Evolutionary conservation across 352 stramenopile genomes (phyloP).

Genomic region (Globisporangium spiculum): DNA sequence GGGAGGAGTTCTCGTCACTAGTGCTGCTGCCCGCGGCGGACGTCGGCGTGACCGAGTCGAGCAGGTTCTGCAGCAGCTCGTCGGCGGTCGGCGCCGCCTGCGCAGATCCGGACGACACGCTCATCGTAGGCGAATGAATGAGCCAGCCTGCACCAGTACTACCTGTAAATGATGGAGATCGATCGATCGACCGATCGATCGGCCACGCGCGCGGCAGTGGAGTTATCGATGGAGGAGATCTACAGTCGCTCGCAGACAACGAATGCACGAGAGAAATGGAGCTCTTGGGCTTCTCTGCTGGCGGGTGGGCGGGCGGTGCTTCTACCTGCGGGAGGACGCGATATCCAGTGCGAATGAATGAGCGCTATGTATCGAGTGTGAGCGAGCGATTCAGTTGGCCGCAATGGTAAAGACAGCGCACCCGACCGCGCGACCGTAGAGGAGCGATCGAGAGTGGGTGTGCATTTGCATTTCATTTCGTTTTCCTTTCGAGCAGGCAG

Average conservation of each 20-base stretch:
- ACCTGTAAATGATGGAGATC: no score
- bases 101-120: conserved; percentile 13
- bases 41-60: conserved; percentile 20
- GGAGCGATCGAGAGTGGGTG: neutral
- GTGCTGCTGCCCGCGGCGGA: neutral
- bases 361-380: neutral
- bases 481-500: neutral
- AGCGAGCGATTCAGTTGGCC: neutral
- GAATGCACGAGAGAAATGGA: neutral
- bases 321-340: conserved; percentile 1
- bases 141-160: neutral
- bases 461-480: no score
- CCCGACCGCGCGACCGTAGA: neutral
- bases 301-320: neutral
- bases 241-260: neutral
- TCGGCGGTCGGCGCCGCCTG: conserved; percentile 10
- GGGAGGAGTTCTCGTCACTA: neutral
- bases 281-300: neutral
- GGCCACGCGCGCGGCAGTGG: neutral
- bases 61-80: conserved; percentile 21
- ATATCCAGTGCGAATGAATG: neutral
- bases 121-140: conserved; percentile 10
- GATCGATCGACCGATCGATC: neutral
- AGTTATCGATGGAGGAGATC: neutral
- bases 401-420: neutral